Conservation (phyloP, 2,329 filamentous ascomycete genomes). For the Alternaria hordeiaustralica region DNA sequence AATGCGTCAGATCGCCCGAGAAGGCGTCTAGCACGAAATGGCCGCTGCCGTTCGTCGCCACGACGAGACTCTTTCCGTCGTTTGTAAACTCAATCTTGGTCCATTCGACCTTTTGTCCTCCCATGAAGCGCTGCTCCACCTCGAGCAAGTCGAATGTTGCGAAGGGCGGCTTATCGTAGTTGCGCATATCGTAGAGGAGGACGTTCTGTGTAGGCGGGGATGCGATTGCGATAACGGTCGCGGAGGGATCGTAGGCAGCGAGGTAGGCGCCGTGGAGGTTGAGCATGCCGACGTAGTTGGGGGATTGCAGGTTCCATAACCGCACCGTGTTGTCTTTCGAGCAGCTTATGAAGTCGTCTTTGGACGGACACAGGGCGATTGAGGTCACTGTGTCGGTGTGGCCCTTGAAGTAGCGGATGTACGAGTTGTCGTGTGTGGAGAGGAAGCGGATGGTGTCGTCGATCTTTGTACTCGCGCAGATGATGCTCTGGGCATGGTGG, state of each 20-base stretch:
- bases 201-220: constrained; percentile 80
- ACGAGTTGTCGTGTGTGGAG: constrained; percentile 93
- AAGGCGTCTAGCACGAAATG: constrained; percentile 97
- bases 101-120: constrained; percentile 70
- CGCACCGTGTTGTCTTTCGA: constrained; percentile 89
- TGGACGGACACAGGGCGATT: constrained; percentile 81
- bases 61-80: constrained; percentile 84
- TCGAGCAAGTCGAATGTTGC: constrained; percentile 80
- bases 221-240: constrained; percentile 87
- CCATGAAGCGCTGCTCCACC: constrained; percentile 58
- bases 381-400: constrained; percentile 86
- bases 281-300: constrained; percentile 79
- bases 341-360: constrained; percentile 91
- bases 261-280: constrained; percentile 82
- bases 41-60: constrained; percentile 82
- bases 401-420: constrained; percentile 94
- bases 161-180: constrained; percentile 92
- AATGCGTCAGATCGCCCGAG: constrained; percentile 78
- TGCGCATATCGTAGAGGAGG: constrained; percentile 89
- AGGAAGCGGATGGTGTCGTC: constrained; percentile 89
- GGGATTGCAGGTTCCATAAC: constrained; percentile 85
- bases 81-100: constrained; percentile 95
- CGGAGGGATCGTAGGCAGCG: constrained; percentile 89
- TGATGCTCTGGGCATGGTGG: constrained; percentile 86
- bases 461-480: constrained; percentile 95